Conservation (phyloP, 2,329 filamentous ascomycete genomes). For the Arthrobotrys sinensis region DNA sequence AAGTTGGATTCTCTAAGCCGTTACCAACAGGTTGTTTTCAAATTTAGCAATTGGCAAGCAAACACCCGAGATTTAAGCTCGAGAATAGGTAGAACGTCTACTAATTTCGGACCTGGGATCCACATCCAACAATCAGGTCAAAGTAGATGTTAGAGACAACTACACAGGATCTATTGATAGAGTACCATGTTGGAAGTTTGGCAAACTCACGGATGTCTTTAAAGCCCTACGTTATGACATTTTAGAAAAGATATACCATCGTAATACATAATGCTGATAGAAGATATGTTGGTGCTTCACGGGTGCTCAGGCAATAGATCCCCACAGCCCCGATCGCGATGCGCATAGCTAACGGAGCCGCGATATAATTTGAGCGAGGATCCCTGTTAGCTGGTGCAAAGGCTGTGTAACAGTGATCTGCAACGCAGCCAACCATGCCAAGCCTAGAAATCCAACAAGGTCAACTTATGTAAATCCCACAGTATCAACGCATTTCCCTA, state of each 20-base stretch:
- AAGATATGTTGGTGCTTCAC: too few relatives aligned
- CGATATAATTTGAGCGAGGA: constrained; percentile 10
- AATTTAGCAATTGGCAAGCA: background rate
- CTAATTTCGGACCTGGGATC: background rate
- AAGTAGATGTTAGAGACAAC: background rate
- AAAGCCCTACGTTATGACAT: too few relatives aligned
- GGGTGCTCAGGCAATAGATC: too few relatives aligned
- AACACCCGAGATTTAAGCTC: background rate
- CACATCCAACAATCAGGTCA: background rate
- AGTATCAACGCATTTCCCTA: background rate
- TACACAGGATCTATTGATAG: background rate
- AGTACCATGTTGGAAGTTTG: background rate
- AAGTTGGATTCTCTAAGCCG: constrained; percentile 5
- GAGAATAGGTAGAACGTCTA: background rate
- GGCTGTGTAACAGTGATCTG: constrained; percentile 10
- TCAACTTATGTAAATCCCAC: background rate
- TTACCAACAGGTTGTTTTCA: background rate
- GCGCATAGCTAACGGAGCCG: too few relatives aligned
- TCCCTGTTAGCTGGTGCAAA: background rate
- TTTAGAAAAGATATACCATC: too few relatives aligned
- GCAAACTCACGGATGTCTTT: too few relatives aligned
- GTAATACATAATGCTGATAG: too few relatives aligned
- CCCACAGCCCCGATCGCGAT: too few relatives aligned
- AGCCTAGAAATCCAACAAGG: background rate
- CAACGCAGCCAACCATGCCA: constrained; percentile 2